A percentile compares a stretch with the other conserved stretches of the same genome.
phyloP scores from a whole-genome alignment of 495 filamentous ascomycete genomes.

The Penicillium antarcticum region DNA sequence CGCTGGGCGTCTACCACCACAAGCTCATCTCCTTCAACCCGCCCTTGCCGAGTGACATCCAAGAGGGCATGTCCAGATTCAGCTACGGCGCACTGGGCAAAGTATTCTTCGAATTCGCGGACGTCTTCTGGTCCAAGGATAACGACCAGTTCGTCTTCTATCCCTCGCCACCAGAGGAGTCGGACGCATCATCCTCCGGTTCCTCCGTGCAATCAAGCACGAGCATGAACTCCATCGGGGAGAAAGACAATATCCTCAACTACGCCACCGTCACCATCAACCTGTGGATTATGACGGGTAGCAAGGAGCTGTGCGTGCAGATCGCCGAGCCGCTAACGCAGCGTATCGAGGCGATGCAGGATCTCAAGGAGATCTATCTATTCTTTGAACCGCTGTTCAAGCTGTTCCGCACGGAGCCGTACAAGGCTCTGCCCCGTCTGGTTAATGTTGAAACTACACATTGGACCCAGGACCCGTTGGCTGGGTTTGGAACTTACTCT shows the following conservation, averaged over 20 bases:
- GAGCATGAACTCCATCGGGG: conserved; percentile 12
- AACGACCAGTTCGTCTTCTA: conserved; percentile 27
- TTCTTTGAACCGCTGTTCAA: conserved; percentile 27
- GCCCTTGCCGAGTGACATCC: conserved; percentile 24
- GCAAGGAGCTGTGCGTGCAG: conserved; percentile 25
- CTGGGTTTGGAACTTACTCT: conserved; percentile 22
- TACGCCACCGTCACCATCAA: conserved; percentile 27
- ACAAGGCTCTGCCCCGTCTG: conserved; percentile 22
- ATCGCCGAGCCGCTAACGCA: conserved; percentile 24
- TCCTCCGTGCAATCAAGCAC: conserved; percentile 12
- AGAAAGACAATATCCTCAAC: conserved; percentile 22
- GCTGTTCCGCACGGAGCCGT: conserved; percentile 20
- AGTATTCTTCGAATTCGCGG: conserved; percentile 25
- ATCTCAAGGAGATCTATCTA: conserved; percentile 16
- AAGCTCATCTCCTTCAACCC: conserved; percentile 21
- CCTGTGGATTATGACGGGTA: conserved; percentile 21
- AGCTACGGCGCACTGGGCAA: conserved; percentile 26
- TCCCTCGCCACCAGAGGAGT: conserved; percentile 18
- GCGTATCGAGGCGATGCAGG: conserved; percentile 21
- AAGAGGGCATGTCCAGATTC: conserved; percentile 15
- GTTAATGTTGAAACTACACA: conserved; percentile 23
- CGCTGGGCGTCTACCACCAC: conserved; percentile 21
- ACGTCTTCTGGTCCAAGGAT: conserved; percentile 24
- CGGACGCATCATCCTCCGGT: conserved; percentile 5
- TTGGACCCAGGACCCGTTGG: conserved; percentile 25